Base-by-base conservation (phyloP, 2,329 filamentous ascomycete genomes). In the Penicillium occitanis region DNA sequence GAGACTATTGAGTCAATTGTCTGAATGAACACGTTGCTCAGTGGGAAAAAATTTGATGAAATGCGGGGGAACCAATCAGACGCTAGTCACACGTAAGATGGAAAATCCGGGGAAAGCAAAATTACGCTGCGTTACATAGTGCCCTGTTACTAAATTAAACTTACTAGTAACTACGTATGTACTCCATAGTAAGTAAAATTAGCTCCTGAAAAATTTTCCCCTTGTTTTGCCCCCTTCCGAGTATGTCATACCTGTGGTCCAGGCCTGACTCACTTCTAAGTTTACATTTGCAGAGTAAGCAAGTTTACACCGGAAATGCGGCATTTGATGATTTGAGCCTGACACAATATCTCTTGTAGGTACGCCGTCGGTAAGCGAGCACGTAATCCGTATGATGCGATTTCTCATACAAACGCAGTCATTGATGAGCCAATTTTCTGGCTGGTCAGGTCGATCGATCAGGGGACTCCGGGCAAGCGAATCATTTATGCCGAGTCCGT, bases 101-200 rank as follows among this genome's bases (percentile, higher is more conserved):
- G 53, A 57, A 57, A 57, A 57, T 57, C 53, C 53, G 53, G 53
- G 53, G 53, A 57, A 57, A 28, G 50, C 28, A 53, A 53, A 33
- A 51, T 28, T 51, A 51, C 48, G 25, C 19, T 1, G 22, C 28
- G 25, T 53, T 8, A 42, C 40, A 8, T 19, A 19, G 19, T 19
- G 1, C 19, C 19, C 1, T n/a, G 50, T 30, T 30, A 53, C 30
- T 33, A 33, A 33, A 33, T 33, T 33, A 33, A 8, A 30, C 4
- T 3, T 30, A 30, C 30, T 30, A 30, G 30, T 30, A 25, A 25
- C 22, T 25, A 25, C 22, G 19, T 19, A 19, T 19, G 19, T 19
- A 19, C 19, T 19, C 19, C 19, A 19, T 19, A 19, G 19, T 30
- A 33, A 33, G 30, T 8, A 57, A 40, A 57, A 37, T 37, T 37